Percentiles rank a stretch among this genome's conserved stretches.
These are phyloP conservation scores for Diplodia sapinea DNA, from an alignment of 2,329 filamentous ascomycete species.

Conservation along the genomic window DNA sequence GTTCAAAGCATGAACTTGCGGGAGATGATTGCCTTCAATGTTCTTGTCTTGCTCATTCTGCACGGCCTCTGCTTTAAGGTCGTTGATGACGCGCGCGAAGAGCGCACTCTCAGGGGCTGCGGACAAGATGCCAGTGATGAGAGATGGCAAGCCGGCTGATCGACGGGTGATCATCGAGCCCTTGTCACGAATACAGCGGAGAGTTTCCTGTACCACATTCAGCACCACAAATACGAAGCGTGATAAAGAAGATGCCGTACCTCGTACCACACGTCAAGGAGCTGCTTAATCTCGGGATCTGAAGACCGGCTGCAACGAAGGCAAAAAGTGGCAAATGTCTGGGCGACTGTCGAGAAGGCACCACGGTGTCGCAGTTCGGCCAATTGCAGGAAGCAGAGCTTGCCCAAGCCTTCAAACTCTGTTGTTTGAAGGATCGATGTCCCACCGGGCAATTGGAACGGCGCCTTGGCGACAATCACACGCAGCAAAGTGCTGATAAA, in stretches of 20 bases:
- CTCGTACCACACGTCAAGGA: constrained; percentile 73
- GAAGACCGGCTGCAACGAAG: constrained; percentile 63
- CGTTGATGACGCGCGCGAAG: constrained; percentile 68
- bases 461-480: constrained; percentile 47
- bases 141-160: constrained; percentile 87
- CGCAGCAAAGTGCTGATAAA: constrained; percentile 69
- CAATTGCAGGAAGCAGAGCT: constrained; percentile 80
- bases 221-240: not conserved
- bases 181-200: constrained; percentile 74
- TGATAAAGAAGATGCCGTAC: constrained; percentile 34
- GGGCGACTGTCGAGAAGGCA: constrained; percentile 89
- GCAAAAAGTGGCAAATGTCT: constrained; percentile 85
- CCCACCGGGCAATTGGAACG: constrained; percentile 38
- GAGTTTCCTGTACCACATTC: constrained; percentile 58
- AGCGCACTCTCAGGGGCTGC: constrained; percentile 63
- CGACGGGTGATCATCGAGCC: constrained; percentile 81
- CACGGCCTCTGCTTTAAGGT: constrained; percentile 65
- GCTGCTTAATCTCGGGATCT: constrained; percentile 49
- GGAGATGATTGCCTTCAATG: constrained; percentile 65
- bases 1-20: constrained; percentile 94
- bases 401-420: constrained; percentile 70
- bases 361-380: constrained; percentile 85
- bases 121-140: constrained; percentile 80
- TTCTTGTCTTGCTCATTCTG: constrained; percentile 58
- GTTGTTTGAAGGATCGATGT: constrained; percentile 41